phyloP scores from a whole-genome alignment of 2,329 filamentous ascomycete species.

The Daldinia sp. region DNA sequence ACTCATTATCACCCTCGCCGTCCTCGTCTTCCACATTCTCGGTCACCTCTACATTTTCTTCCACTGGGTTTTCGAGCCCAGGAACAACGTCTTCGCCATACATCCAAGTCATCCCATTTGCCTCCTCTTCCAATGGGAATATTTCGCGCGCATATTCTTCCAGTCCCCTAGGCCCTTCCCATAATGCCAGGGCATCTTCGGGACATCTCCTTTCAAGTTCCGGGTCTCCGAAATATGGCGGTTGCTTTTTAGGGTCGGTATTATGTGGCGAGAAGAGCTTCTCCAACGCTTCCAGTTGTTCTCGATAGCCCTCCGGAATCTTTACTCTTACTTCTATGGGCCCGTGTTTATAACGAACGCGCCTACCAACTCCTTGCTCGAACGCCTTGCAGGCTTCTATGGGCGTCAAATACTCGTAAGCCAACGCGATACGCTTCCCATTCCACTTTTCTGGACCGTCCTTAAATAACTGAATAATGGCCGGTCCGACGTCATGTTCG shows the following conservation, averaged over 20 bases:
- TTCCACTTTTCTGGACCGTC: conserved; percentile 90
- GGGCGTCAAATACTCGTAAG: conserved; percentile 90
- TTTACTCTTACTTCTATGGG: conserved; percentile 87
- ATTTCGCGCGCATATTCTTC: conserved; percentile 96
- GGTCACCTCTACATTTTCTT: conserved; percentile 55
- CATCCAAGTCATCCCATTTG: conserved; percentile 97
- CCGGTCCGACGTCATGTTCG: conserved; percentile 94
- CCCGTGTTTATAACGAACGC: conserved; percentile 80
- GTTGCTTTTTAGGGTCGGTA: conserved; percentile 66
- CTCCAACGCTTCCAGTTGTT: conserved; percentile 81
- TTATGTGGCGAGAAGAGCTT: conserved; percentile 67
- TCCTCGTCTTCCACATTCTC: conserved; percentile 59
- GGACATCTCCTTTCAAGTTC: conserved; percentile 74
- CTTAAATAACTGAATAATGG: conserved; percentile 93
- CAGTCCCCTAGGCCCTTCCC: conserved; percentile 90
- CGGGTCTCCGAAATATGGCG: conserved; percentile 72
- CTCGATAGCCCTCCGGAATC: conserved; percentile 87
- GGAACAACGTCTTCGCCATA: conserved; percentile 64
- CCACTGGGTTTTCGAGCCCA: conserved; percentile 41
- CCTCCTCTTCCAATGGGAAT: conserved; percentile 93
- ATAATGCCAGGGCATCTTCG: conserved; percentile 80
- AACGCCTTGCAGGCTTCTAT: conserved; percentile 85
- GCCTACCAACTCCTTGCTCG: conserved; percentile 79
- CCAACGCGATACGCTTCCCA: conserved; percentile 81
- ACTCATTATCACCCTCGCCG: conserved; percentile 61